phyloP scores from a whole-genome alignment of 768 basidiomycete species.

The Harrya chromipes region DNA sequence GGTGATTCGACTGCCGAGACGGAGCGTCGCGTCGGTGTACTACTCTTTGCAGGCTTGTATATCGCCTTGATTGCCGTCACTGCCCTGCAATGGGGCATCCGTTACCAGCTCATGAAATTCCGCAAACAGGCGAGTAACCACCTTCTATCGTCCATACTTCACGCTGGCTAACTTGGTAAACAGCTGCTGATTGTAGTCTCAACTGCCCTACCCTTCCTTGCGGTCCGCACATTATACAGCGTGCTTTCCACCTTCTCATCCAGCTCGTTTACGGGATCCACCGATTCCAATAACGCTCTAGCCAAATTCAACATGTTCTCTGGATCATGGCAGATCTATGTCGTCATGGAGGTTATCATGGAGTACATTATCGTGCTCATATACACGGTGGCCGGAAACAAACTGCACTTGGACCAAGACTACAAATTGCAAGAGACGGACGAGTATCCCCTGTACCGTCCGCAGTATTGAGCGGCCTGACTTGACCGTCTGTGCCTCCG shows the following conservation, averaged over 20 bases:
- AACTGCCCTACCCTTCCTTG: slow-evolving; percentile 57
- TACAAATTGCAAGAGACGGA: slow-evolving; percentile 22
- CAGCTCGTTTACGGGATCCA: slow-evolving; percentile 33
- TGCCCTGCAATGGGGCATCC: slow-evolving; percentile 53
- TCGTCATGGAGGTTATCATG: slow-evolving; percentile 58
- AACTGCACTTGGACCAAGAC: slow-evolving; percentile 32
- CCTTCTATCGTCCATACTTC: background rate
- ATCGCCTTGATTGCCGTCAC: slow-evolving; percentile 43
- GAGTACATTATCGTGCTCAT: slow-evolving; percentile 51
- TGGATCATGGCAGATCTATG: slow-evolving; percentile 56
- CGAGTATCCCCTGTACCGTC: slow-evolving; percentile 37
- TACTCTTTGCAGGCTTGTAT: slow-evolving; percentile 36
- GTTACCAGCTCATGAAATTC: slow-evolving; percentile 32
- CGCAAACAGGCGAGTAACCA: slow-evolving; percentile 33
- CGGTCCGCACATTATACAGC: slow-evolving; percentile 45
- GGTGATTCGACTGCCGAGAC: slow-evolving; percentile 16
- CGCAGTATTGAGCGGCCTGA: slow-evolving; percentile 15
- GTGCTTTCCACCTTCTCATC: slow-evolving; percentile 57
- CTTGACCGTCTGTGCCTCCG: too few relatives aligned
- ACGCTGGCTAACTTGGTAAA: slow-evolving; percentile 7
- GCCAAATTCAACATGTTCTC: slow-evolving; percentile 55
- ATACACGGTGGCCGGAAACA: slow-evolving; percentile 34
- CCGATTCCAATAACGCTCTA: slow-evolving; percentile 31
- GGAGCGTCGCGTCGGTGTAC: slow-evolving; percentile 33
- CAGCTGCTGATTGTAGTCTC: slow-evolving; percentile 58